A percentile compares a stretch with the other conserved stretches of the same genome.
phyloP scores from a whole-genome alignment of 106 monocot species.

The Dendrobium officinale region DNA sequence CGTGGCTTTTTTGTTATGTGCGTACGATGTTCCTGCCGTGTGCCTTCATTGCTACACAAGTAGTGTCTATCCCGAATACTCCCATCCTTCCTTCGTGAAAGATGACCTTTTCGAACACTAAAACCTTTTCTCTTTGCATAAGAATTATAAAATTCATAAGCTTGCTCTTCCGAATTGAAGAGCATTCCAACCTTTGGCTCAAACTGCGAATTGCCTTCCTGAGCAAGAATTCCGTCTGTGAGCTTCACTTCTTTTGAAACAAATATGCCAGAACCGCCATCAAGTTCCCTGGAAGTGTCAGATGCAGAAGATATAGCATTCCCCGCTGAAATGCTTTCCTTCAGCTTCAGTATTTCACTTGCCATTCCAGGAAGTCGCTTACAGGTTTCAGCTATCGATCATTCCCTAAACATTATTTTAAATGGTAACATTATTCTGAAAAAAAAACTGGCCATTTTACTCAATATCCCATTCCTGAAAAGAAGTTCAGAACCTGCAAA shows the following conservation, averaged over 20 bases:
- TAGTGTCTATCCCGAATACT: slow-evolving; percentile 38
- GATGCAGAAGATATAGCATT: slow-evolving; percentile 9
- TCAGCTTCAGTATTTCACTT: slow-evolving; percentile 1
- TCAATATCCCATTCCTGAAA: not conserved
- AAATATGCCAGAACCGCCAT: not conserved
- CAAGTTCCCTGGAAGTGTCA: slow-evolving; percentile 1
- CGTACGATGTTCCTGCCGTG: slow-evolving; percentile 35
- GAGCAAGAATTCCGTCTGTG: not conserved
- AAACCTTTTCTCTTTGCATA: slow-evolving; percentile 63
- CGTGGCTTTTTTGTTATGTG: slow-evolving; percentile 51
- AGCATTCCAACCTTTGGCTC: slow-evolving; percentile 44
- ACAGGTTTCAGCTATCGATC: not conserved
- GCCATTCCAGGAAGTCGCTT: not conserved
- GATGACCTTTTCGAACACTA: slow-evolving; percentile 62
- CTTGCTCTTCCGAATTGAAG: slow-evolving; percentile 57
- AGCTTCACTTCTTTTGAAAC: not conserved
- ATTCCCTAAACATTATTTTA: not conserved
- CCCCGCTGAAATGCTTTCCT: slow-evolving; percentile 10
- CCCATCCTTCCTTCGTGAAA: slow-evolving; percentile 52
- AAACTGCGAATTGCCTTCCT: slow-evolving; percentile 10
- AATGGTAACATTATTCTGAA: not conserved
- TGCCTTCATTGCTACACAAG: slow-evolving; percentile 62
- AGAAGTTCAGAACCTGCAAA: slow-evolving; percentile 1
- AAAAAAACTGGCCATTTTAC: not conserved
- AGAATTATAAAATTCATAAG: slow-evolving; percentile 50